Evolutionary conservation across 2,329 filamentous ascomycete genomes (phyloP).

Genomic region (Endocalyx cinctus): DNA sequence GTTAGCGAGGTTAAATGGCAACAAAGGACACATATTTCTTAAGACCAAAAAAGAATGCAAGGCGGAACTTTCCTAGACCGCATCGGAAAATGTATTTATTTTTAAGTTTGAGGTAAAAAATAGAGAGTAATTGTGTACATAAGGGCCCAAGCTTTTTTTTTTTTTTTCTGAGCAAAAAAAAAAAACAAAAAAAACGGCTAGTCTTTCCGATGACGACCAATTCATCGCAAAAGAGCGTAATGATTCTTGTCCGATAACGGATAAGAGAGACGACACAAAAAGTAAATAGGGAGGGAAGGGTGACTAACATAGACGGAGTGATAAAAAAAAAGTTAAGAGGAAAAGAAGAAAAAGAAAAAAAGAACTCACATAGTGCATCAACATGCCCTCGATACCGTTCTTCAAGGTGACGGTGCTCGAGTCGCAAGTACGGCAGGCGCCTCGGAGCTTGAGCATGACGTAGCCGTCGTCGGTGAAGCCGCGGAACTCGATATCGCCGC

Average conservation of each 20-base stretch:
- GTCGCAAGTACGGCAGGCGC: conserved; percentile 93
- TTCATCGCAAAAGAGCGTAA: too few species aligned
- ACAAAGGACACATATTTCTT: background rate
- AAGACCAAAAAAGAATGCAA: too few species aligned
- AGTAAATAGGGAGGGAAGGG: background rate
- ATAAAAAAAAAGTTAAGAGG: too few species aligned
- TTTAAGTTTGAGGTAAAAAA: too few species aligned
- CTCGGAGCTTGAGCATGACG: conserved; percentile 81
- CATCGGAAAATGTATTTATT: too few species aligned
- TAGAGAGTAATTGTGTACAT: too few species aligned
- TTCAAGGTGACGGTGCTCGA: conserved; percentile 95
- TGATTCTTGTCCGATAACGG: background rate
- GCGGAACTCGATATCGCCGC: conserved; percentile 92
- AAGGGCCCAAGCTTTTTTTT: too few species aligned
- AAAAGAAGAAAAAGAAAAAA: too few species aligned
- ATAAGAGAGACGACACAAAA: background rate
- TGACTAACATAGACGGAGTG: background rate
- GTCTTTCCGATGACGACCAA: too few species aligned
- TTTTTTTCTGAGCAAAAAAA: too few species aligned
- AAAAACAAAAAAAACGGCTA: too few species aligned
- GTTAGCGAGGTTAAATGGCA: background rate
- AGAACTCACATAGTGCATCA: conserved; percentile 84
- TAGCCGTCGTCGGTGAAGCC: conserved; percentile 84
- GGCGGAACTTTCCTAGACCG: too few species aligned
- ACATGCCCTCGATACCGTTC: conserved; percentile 97